Percentiles rank a stretch among this genome's conserved stretches.
Evolutionary conservation across 108 stramenopile genomes (phyloP).

Genomic region (Skeletonema menzelii): DNA sequence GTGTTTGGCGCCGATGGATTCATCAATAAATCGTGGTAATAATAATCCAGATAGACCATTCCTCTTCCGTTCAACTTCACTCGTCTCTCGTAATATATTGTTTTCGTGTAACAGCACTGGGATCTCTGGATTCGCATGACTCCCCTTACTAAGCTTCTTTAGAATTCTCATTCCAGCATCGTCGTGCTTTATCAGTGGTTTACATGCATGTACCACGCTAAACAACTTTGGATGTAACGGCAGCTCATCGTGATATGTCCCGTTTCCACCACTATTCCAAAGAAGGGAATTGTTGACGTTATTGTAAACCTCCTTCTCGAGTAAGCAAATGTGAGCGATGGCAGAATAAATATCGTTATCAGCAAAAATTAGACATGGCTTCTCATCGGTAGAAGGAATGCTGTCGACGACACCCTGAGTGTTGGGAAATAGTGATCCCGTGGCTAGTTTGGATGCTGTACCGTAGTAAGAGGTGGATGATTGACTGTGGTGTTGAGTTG

Average conservation of each 20-base stretch:
- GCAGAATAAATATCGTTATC: slow-evolving; percentile 23
- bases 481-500: background rate
- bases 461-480: slow-evolving; percentile 28
- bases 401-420: slow-evolving; percentile 34
- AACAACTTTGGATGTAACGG: slow-evolving; percentile 13
- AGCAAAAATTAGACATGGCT: slow-evolving; percentile 33
- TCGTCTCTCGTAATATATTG: slow-evolving; percentile 21
- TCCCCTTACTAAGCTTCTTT: slow-evolving; percentile 15
- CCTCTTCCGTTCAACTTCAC: background rate
- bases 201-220: slow-evolving; percentile 34
- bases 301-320: slow-evolving; percentile 27
- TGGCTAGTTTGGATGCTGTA: slow-evolving; percentile 33
- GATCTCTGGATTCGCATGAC: background rate
- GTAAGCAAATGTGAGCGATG: slow-evolving; percentile 27
- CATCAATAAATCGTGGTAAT: slow-evolving; percentile 39
- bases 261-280: background rate
- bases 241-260: background rate
- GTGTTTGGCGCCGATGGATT: slow-evolving; percentile 23
- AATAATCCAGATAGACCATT: slow-evolving; percentile 2
- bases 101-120: slow-evolving; percentile 38
- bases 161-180: slow-evolving; percentile 36
- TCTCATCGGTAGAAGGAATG: slow-evolving; percentile 9
- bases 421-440: slow-evolving; percentile 29
- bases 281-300: background rate
- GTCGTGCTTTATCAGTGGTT: slow-evolving; percentile 19